Evolutionary conservation across 345 rosid species (phyloP).

Genomic region (Acer yangbiense): DNA sequence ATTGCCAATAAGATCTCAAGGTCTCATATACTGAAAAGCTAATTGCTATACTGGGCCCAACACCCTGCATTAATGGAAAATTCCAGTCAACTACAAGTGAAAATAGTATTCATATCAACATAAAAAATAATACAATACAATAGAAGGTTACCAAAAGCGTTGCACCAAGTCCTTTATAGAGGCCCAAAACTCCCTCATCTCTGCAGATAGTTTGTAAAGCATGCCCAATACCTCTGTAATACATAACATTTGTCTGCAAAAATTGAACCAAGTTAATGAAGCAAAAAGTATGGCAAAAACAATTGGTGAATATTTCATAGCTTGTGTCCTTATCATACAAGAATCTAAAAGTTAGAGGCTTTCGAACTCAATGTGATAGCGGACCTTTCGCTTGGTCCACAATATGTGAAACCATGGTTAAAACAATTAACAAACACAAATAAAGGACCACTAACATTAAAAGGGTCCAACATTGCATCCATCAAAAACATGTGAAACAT

Average conservation of each 20-base stretch:
- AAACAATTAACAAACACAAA: too few relatives aligned
- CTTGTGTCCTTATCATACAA: not conserved
- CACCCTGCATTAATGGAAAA: slow-evolving; percentile 59
- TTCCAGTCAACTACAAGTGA: not conserved
- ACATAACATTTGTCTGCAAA: slow-evolving; percentile 72
- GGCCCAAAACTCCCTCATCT: slow-evolving; percentile 83
- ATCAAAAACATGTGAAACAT: not conserved
- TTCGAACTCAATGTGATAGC: not conserved
- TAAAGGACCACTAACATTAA: not conserved
- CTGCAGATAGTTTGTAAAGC: slow-evolving; percentile 65
- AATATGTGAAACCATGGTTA: not conserved
- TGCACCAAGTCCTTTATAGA: slow-evolving; percentile 93
- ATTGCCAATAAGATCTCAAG: slow-evolving; percentile 78
- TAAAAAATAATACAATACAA: not conserved
- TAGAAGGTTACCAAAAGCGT: slow-evolving; percentile 66
- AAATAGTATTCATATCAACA: not conserved
- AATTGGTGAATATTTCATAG: not conserved
- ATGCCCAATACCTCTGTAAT: slow-evolving; percentile 86
- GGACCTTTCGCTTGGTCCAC: not conserved
- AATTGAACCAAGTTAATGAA: not conserved
- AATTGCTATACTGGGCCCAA: slow-evolving; percentile 91
- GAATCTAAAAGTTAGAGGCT: not conserved
- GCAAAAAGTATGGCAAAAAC: not conserved
- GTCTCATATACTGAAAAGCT: slow-evolving; percentile 88
- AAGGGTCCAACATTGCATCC: not conserved